A percentile compares a stretch with the other conserved stretches of the same genome.
These are phyloP conservation scores for Fusarium falciforme DNA, from an alignment of 2,329 filamentous ascomycete genomes.

Conservation along the genomic window DNA sequence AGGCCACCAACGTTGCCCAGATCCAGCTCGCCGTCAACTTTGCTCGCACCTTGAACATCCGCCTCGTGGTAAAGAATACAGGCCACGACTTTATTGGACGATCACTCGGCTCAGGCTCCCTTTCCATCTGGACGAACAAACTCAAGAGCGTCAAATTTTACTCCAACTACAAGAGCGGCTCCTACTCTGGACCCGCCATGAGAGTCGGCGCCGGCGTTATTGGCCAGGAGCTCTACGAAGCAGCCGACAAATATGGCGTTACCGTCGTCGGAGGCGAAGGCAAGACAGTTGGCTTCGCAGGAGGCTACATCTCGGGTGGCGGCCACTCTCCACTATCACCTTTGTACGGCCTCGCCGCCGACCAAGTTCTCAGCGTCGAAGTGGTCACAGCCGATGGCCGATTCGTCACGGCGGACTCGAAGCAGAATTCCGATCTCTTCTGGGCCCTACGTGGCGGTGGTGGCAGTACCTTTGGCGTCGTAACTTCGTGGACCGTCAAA, in stretches of 20 bases:
- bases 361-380: background rate
- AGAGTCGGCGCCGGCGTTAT: background rate
- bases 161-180: conserved; percentile 48
- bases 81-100: conserved; percentile 68
- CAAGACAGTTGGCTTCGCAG: background rate
- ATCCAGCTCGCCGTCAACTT: conserved; percentile 46
- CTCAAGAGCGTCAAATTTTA: conserved; percentile 57
- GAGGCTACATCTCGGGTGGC: background rate
- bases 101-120: conserved; percentile 66
- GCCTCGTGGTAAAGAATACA: conserved; percentile 66
- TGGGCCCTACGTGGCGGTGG: background rate
- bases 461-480: background rate
- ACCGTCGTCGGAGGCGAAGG: background rate
- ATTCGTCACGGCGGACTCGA: background rate
- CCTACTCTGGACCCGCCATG: background rate
- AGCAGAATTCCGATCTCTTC: background rate
- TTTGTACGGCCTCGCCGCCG: background rate
- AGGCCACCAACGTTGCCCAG: background rate
- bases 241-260: background rate
- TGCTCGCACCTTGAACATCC: conserved; percentile 59
- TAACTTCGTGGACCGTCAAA: background rate
- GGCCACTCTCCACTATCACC: background rate
- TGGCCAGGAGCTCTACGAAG: background rate
- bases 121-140: conserved; percentile 65
- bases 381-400: background rate